Conservation (phyloP, 257 asterid species). For the Ligustrum vulgare region DNA sequence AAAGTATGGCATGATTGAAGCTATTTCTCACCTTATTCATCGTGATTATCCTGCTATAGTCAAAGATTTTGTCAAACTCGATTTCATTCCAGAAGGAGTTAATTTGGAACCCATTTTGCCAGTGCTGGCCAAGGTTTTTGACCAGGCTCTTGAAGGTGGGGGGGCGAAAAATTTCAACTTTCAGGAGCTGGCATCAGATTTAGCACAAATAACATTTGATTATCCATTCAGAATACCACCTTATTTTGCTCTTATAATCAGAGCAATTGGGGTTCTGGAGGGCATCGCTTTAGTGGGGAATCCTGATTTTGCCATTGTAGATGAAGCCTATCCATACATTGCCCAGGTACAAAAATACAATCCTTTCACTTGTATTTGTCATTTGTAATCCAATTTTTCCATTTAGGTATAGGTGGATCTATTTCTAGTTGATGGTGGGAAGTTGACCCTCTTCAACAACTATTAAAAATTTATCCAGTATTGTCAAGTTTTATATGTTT, state of each 20-base stretch:
- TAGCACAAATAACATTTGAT: constrained; percentile 98
- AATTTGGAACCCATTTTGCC: constrained; percentile 94
- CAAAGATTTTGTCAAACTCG: constrained; percentile 92
- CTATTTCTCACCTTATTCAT: constrained; percentile 97
- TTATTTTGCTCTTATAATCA: constrained; percentile 92
- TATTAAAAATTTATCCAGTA: neutral
- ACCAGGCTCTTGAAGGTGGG: constrained; percentile 99
- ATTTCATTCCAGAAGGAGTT: constrained; percentile 89
- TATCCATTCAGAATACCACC: constrained; percentile 98
- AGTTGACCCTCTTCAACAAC: neutral
- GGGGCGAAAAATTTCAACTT: constrained; percentile 95
- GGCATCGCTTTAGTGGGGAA: constrained; percentile 99
- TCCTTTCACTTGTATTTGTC: neutral
- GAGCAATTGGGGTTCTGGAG: constrained; percentile 99
- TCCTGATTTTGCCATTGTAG: constrained; percentile 97
- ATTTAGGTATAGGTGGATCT: neutral
- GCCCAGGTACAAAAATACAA: constrained; percentile 71
- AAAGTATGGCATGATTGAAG: constrained; percentile 98
- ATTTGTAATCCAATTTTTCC: neutral
- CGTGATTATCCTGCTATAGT: constrained; percentile 95
- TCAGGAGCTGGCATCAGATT: constrained; percentile 96
- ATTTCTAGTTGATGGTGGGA: neutral
- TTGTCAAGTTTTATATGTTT: neutral
- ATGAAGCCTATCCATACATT: constrained; percentile 98
- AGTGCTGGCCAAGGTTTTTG: constrained; percentile 96